These are phyloP conservation scores for Zychaea mexicana DNA, from an alignment of 371 early-diverging fungal genomes.

Conservation along the genomic window DNA sequence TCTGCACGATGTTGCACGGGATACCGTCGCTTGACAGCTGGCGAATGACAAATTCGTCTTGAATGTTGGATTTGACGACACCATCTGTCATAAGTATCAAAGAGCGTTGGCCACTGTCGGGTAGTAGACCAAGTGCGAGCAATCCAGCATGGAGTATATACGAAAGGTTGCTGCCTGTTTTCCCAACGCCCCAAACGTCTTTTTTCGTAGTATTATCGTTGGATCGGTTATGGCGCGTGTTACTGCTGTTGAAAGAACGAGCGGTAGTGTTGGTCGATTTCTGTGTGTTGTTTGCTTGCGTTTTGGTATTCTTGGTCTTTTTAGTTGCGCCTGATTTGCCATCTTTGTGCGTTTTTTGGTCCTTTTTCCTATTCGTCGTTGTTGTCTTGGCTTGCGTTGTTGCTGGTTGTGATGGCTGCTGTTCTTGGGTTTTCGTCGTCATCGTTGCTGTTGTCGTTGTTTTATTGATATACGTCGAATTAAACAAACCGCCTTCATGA, in stretches of 20 bases:
- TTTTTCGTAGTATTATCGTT: slow-evolving; percentile 17
- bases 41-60: slow-evolving; percentile 54
- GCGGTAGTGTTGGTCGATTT: slow-evolving; percentile 1
- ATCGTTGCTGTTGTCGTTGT: too few species aligned
- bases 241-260: not conserved
- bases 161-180: slow-evolving; percentile 59
- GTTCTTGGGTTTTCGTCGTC: not conserved
- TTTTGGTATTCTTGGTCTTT: not conserved
- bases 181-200: slow-evolving; percentile 64
- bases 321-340: not conserved
- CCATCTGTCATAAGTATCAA: slow-evolving; percentile 87
- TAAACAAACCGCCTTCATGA: not conserved
- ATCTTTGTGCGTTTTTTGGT: not conserved
- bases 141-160: slow-evolving; percentile 70
- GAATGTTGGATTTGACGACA: slow-evolving; percentile 68
- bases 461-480: not conserved
- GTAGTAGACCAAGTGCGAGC: slow-evolving; percentile 70
- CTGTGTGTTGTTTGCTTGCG: not conserved
- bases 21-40: slow-evolving; percentile 56
- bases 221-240: not conserved
- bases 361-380: slow-evolving; percentile 4
- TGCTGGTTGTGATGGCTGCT: not conserved
- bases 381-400: not conserved
- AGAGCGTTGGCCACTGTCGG: slow-evolving; percentile 66
- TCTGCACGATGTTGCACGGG: slow-evolving; percentile 78